Base-by-base conservation (phyloP, 192 early-diverging fungal species). In the Gaertneriomyces semiglobifer region DNA sequence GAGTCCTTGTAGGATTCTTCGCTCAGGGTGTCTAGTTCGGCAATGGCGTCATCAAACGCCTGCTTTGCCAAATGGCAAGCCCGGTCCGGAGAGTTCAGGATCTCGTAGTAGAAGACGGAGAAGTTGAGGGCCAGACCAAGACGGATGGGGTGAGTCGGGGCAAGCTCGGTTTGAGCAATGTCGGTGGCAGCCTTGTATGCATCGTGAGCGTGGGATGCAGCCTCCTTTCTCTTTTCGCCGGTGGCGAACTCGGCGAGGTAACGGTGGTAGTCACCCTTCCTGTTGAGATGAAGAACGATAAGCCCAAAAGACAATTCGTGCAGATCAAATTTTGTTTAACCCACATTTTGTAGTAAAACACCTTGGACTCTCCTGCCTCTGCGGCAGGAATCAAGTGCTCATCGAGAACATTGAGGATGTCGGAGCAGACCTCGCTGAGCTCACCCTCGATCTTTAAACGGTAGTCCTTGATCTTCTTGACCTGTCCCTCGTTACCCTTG, bases 331-430 rank as follows among this genome's bases (percentile, higher is more conserved):
- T 8, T 41, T 38, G 41, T 41, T 43, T 38, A 8, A 79, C 84
- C 73, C 72, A 90, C 96, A 99, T 97, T 89, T 98, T 98, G 88
- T 90, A 95, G 88, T 96, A 99, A 84, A 99, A 99, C 77, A 99
- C 94, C 85, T 93, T 95, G 71, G 96, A 97, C 84, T 99, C 96
- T 74, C 92, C 89, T 80, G 91, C 87, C 75, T 90, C 89, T 62
- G 93, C 92, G 67, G 86, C 79, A 66, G 92, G 91, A 69, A 99
- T 93, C 68, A 98, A 80, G 82, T 95, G 86, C 40, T 95, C 86
- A 71, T 86, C 86, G 58, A 99, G 83, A 47, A 99, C 96, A 40
- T 79, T 67, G 38, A 99, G 87, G 65, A 99, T 95, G 80, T 99
- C 96, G 54, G 87, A 79, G 88, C 96, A 99, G 58, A 98, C 93